Evolutionary conservation across 2,329 filamentous ascomycete genomes (phyloP).

Genomic region (Hortaea werneckii): DNA sequence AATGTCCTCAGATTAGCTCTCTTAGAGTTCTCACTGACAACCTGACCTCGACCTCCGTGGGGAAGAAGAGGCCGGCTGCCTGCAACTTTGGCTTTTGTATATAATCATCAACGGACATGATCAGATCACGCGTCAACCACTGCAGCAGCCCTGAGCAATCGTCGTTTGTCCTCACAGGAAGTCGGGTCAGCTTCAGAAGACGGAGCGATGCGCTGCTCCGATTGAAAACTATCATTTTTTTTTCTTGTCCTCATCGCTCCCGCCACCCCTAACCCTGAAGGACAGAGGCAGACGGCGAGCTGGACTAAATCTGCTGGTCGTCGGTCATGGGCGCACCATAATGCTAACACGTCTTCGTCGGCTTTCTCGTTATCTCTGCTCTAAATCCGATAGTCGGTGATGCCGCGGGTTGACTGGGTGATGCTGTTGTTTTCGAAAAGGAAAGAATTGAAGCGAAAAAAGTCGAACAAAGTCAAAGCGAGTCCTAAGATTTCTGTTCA

Average conservation of each 20-base stretch:
- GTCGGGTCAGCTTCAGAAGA: slow-evolving; percentile 7
- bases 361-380: neutral
- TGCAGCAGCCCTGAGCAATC: slow-evolving; percentile 1
- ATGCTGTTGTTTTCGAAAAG: slow-evolving; percentile 3
- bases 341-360: slow-evolving; percentile 14
- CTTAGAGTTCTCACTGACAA: slow-evolving; percentile 21
- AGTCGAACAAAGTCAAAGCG: slow-evolving; percentile 1
- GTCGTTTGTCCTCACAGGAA: slow-evolving; percentile 10
- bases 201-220: slow-evolving; percentile 25
- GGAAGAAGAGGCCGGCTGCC: slow-evolving; percentile 14
- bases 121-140: slow-evolving; percentile 4
- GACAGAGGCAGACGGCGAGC: slow-evolving; percentile 5
- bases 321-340: slow-evolving; percentile 18
- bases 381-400: neutral
- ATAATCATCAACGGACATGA: slow-evolving; percentile 21
- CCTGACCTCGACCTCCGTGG: slow-evolving; percentile 10
- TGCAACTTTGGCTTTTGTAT: slow-evolving; percentile 24
- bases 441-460: neutral
- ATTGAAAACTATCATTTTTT: slow-evolving; percentile 29
- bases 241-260: slow-evolving; percentile 18
- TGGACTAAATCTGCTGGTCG: slow-evolving; percentile 9
- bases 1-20: slow-evolving; percentile 26
- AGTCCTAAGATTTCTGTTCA: slow-evolving; percentile 22
- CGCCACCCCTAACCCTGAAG: slow-evolving; percentile 2
- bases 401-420: slow-evolving; percentile 4